phyloP scores from a whole-genome alignment of 2,329 filamentous ascomycete genomes.

The Gremmenia infestans region DNA sequence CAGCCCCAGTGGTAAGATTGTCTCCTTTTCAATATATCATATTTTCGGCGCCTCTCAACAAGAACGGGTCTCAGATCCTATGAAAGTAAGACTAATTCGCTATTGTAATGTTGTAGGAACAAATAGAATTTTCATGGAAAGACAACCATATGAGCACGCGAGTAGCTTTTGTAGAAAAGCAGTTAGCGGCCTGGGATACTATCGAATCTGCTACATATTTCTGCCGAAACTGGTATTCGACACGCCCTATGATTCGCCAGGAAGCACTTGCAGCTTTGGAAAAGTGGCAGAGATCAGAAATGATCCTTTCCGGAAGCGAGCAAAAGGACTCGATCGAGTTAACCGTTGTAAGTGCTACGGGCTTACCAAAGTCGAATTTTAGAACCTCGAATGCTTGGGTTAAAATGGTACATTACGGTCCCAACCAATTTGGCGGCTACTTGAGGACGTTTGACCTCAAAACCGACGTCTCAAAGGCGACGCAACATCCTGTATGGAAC shows the following conservation, averaged over 20 bases:
- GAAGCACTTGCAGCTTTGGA: conserved; percentile 13
- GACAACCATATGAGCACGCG: conserved; percentile 13
- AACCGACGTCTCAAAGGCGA: conserved; percentile 12
- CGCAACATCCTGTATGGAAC: conserved; percentile 18
- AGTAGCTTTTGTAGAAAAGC: conserved; percentile 18
- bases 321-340: conserved; percentile 11
- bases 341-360: conserved; percentile 12
- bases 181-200: conserved; percentile 8
- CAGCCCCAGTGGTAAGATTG: conserved; percentile 2
- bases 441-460: conserved; percentile 11
- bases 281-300: conserved; percentile 14
- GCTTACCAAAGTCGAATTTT: conserved; percentile 15
- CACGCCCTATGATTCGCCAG: conserved; percentile 3
- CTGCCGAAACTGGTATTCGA: conserved; percentile 13
- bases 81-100: no score
- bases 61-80: no score
- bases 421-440: conserved; percentile 2
- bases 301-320: conserved; percentile 10
- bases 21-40: no score
- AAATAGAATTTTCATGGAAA: conserved; percentile 14
- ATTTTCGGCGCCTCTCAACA: no score
- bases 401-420: conserved; percentile 10
- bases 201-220: conserved; percentile 10
- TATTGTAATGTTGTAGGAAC: background rate
- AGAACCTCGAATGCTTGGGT: conserved; percentile 6